A percentile compares a stretch with the other conserved stretches of the same genome.
These are phyloP conservation scores for Cutaneotrichosporon daszewskae DNA, from an alignment of 1,284 basidiomycete species.

Conservation along the genomic window DNA sequence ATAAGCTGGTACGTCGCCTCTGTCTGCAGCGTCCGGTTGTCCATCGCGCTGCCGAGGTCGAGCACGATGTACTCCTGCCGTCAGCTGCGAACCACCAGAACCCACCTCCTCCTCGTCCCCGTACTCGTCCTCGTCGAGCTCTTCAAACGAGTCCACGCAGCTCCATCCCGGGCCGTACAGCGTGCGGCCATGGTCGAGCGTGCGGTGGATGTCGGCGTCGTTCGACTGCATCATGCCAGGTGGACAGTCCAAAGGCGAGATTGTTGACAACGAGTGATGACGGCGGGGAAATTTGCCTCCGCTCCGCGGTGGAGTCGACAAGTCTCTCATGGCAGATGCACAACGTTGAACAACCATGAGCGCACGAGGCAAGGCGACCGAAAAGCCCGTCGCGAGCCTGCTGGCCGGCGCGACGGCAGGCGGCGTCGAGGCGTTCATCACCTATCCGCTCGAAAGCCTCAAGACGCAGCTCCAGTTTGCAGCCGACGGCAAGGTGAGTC, in stretches of 20 bases:
- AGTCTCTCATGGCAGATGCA: background rate
- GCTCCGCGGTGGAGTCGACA: background rate
- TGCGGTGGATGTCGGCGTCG: conserved; percentile 7
- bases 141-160: conserved; percentile 36
- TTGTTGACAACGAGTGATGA: background rate
- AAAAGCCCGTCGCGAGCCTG: conserved; percentile 67
- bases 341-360: background rate
- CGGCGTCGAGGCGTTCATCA: conserved; percentile 70
- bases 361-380: conserved; percentile 49
- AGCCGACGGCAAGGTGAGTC: conserved; percentile 34
- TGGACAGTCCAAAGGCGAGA: background rate
- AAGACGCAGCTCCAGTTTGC: conserved; percentile 58
- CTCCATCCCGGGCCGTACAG: conserved; percentile 37
- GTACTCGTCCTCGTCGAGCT: conserved; percentile 32
- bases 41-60: conserved; percentile 36
- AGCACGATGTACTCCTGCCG: conserved; percentile 31
- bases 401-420: conserved; percentile 91
- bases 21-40: conserved; percentile 28
- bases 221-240: background rate
- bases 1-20: conserved; percentile 41
- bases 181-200: conserved; percentile 15
- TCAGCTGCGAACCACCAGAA: conserved; percentile 1
- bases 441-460: conserved; percentile 77
- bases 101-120: conserved; percentile 39
- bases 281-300: background rate